Conservation (phyloP, 345 rosid species). For the Rhizophora mangle region DNA sequence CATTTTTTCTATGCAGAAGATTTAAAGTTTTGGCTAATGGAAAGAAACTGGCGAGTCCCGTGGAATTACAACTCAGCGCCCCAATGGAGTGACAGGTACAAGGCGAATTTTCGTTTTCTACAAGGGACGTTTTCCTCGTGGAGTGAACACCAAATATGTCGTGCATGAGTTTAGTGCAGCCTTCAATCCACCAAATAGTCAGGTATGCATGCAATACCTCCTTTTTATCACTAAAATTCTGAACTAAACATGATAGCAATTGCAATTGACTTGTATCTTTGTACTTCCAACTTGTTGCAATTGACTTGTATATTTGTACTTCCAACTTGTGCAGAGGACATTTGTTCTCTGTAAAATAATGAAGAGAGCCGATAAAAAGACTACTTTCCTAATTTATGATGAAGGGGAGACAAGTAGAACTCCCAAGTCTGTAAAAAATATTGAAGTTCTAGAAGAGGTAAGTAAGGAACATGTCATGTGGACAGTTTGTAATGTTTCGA, state of each 20-base stretch:
- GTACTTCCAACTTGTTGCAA: too few relatives aligned
- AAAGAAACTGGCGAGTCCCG: background rate
- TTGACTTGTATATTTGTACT: too few relatives aligned
- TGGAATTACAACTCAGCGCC: background rate
- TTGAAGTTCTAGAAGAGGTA: background rate
- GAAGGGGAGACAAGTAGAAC: background rate
- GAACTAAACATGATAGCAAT: background rate
- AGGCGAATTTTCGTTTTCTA: background rate
- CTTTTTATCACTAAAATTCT: too few relatives aligned
- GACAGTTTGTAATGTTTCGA: background rate
- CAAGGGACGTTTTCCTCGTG: background rate
- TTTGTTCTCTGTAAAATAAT: slow-evolving; percentile 6
- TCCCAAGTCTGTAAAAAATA: background rate
- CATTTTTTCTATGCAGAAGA: background rate
- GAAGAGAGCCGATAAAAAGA: background rate
- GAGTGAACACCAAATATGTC: background rate
- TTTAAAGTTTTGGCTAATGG: background rate
- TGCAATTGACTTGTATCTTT: background rate
- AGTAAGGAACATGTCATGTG: background rate
- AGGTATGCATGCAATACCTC: background rate
- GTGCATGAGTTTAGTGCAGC: slow-evolving; percentile 4
- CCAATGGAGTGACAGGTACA: background rate
- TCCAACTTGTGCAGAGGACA: background rate
- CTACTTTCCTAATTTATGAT: background rate
- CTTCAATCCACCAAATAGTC: background rate